Conservation (phyloP, 2,329 filamentous ascomycete genomes). For the Ophiostoma pallidulum region DNA sequence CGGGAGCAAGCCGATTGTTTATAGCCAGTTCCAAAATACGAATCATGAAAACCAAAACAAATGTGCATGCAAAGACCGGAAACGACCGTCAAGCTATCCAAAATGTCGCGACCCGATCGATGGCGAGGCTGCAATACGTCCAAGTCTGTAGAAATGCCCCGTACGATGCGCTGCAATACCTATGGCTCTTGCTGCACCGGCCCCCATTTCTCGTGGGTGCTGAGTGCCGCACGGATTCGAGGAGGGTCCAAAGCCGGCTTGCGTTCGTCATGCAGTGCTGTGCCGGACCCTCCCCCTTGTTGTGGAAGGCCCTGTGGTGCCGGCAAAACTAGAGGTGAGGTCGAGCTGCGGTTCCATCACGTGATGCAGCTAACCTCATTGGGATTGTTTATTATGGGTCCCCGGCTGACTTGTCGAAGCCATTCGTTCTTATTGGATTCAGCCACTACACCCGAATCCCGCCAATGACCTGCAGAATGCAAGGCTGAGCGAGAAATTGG, state of each 20-base stretch:
- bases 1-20: no score
- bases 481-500: conserved; percentile 16
- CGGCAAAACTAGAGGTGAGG: conserved; percentile 18
- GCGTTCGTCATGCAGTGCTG: conserved; percentile 3
- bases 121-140: conserved; percentile 7
- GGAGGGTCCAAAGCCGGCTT: background rate
- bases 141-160: no score
- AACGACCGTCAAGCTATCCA: no score
- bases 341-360: conserved; percentile 15
- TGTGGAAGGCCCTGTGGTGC: conserved; percentile 12
- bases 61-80: background rate
- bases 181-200: no score
- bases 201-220: background rate
- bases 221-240: background rate
- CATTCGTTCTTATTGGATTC: background rate
- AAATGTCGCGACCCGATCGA: no score
- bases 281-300: conserved; percentile 10
- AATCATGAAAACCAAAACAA: conserved; percentile 7
- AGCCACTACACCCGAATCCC: background rate
- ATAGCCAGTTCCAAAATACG: background rate
- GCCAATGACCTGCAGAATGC: conserved; percentile 14
- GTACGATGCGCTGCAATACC: conserved; percentile 6
- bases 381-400: background rate
- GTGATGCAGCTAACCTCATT: conserved; percentile 7
- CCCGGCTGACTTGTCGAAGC: conserved; percentile 7